Evolutionary conservation across 2,329 filamentous ascomycete species (phyloP).

Genomic region (Monascus ruber): DNA sequence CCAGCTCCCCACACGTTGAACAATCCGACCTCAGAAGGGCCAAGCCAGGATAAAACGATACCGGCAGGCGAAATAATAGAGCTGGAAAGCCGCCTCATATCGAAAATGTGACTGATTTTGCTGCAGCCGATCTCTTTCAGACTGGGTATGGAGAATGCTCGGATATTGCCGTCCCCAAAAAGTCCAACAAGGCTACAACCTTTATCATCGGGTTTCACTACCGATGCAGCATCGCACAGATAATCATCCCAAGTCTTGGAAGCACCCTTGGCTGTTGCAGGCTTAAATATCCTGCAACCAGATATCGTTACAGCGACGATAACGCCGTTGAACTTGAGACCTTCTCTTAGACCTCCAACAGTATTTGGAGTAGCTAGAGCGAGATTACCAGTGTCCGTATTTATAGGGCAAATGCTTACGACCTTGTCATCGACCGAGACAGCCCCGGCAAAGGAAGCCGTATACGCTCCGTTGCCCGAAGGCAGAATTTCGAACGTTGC

Average conservation of each 20-base stretch:
- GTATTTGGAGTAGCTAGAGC: constrained; percentile 64
- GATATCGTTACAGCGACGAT: constrained; percentile 63
- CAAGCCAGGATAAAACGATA: constrained; percentile 77
- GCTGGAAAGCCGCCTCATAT: constrained; percentile 59
- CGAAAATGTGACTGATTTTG: constrained; percentile 54
- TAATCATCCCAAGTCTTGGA: constrained; percentile 78
- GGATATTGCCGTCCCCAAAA: constrained; percentile 69
- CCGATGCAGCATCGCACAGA: constrained; percentile 67
- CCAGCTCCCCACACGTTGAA: constrained; percentile 78
- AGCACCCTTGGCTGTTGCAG: constrained; percentile 75
- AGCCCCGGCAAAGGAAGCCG: constrained; percentile 59
- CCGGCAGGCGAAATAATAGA: constrained; percentile 65
- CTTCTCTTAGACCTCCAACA: constrained; percentile 66
- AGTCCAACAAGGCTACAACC: constrained; percentile 72
- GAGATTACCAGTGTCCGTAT: constrained; percentile 62
- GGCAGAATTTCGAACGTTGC: constrained; percentile 87
- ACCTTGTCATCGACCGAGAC: constrained; percentile 56
- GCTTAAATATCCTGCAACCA: constrained; percentile 79
- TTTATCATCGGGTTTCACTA: constrained; percentile 62
- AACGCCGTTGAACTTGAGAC: constrained; percentile 65
- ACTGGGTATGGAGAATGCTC: constrained; percentile 76
- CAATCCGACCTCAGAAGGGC: constrained; percentile 72
- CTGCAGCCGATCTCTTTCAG: constrained; percentile 70
- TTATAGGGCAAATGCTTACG: constrained; percentile 67
- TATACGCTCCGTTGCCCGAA: constrained; percentile 55